Evolutionary conservation across 1,284 basidiomycete species (phyloP).

Genomic region (Chalciporus sp.): DNA sequence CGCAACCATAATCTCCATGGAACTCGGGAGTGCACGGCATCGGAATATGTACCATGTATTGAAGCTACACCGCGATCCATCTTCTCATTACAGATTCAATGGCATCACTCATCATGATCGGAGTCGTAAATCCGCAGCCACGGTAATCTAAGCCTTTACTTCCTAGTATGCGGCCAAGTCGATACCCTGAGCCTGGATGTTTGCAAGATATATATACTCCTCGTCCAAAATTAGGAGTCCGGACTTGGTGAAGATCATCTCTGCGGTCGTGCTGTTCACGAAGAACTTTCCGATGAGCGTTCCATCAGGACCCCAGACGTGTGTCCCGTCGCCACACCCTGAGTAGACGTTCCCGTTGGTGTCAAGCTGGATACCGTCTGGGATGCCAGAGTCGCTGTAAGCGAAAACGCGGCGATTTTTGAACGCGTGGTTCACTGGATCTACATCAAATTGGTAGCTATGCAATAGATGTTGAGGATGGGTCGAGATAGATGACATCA

Average conservation of each 20-base stretch:
- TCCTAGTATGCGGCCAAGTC: constrained; percentile 23
- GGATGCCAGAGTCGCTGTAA: constrained; percentile 62
- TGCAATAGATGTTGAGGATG: not conserved
- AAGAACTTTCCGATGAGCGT: constrained; percentile 75
- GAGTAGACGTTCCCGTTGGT: constrained; percentile 3
- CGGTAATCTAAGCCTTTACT: not conserved
- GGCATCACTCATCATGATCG: too few species aligned
- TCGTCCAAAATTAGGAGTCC: constrained; percentile 72
- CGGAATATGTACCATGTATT: too few species aligned
- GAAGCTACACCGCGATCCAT: too few species aligned
- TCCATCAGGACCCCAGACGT: constrained; percentile 66
- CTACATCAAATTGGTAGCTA: constrained; percentile 76
- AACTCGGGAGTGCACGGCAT: too few species aligned
- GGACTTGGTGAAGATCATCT: constrained; percentile 66
- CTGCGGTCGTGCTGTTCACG: constrained; percentile 57
- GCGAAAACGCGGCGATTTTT: constrained; percentile 71
- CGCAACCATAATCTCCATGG: too few species aligned
- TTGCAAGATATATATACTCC: constrained; percentile 64
- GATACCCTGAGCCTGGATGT: constrained; percentile 47
- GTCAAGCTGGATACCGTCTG: constrained; percentile 63
- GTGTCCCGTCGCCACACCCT: constrained; percentile 10
- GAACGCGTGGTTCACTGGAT: constrained; percentile 54
- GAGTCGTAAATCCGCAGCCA: too few species aligned
- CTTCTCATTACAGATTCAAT: too few species aligned
- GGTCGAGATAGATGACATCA: not conserved